Conservation (phyloP, 192 early-diverging fungal genomes). For the Chytriomyces hyalinus region DNA sequence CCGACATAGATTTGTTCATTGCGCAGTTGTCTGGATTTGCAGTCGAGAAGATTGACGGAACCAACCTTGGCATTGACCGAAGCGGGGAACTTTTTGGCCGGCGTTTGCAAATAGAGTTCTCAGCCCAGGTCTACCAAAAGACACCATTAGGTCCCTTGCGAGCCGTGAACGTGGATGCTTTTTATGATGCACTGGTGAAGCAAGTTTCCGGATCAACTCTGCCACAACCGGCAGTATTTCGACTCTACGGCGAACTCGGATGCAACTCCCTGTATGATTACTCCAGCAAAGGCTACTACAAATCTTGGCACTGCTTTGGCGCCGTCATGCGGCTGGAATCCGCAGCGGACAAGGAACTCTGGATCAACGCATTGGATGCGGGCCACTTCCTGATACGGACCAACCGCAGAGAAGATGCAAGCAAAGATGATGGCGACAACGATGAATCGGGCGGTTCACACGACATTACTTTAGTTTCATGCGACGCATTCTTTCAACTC, state of each 20-base stretch:
- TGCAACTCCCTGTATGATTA: background rate
- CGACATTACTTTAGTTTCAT: background rate
- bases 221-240: background rate
- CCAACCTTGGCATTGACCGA: background rate
- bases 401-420: background rate
- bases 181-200: no score
- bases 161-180: background rate
- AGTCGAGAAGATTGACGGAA: background rate
- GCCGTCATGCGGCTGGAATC: background rate
- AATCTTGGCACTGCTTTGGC: background rate
- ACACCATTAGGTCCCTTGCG: background rate
- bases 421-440: background rate
- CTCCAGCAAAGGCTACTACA: no score
- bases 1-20: background rate
- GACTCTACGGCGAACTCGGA: background rate
- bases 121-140: background rate
- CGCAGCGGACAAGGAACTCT: background rate
- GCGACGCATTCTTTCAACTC: background rate
- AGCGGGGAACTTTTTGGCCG: background rate
- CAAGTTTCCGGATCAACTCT: background rate
- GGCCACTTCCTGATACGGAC: background rate
- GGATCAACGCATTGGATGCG: background rate
- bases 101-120: background rate
- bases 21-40: background rate
- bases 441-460: background rate